Evolutionary conservation across 23 red algal species (phyloP), one percentile per base, ranked within the genome.

Genomic region (Agarophyton chilense): DNA sequence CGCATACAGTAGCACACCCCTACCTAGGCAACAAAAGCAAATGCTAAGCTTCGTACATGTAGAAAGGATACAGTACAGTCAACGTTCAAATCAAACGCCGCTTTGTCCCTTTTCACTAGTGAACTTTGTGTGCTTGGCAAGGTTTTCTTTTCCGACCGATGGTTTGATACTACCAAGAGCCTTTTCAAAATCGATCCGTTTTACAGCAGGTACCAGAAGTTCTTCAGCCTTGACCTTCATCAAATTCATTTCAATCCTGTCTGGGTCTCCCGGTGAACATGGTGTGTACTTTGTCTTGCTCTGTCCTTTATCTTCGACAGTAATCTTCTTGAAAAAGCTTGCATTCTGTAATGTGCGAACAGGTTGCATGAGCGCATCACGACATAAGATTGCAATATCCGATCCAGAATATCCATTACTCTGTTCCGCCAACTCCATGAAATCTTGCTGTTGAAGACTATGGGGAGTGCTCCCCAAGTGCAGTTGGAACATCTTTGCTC

Each of bases 301-400:
- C 10, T 80, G 50, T 4, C 85, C 85, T 31, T 90, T 73, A 28
- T 73, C 61, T 35, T 74, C 72, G 26, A 91, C 78, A n/a, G 50
- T 68, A 1, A 94, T 76, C 47, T 79, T 56, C 73, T 93, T 95
- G 35, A 99, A 99, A 38, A 83, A 79, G 36, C 70, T 85, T 10
- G 97, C 93, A 73, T 87, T 99, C 83, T 95, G 93, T 72, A 94
- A 82, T 5, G 82, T 95, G 31, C 97, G 93, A 22, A 99, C 90
- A 31, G 97, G 97, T 72, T 99, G 97, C 97, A 99, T 99, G 80
- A 99, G 95, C 3, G 97, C 97, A 64, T 99, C 97, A 29, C 97
- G 88, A 35, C 93, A 84, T 25, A 99, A 52, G 41, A 96, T 65
- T 18, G 57, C 83, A 72, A 99, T 99, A 92, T 99, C 97, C 2